A percentile compares a stretch with the other conserved stretches of the same genome.
Conservation (phyloP, 345 rosid genomes). For the Eucalyptus cloeziana region DNA sequence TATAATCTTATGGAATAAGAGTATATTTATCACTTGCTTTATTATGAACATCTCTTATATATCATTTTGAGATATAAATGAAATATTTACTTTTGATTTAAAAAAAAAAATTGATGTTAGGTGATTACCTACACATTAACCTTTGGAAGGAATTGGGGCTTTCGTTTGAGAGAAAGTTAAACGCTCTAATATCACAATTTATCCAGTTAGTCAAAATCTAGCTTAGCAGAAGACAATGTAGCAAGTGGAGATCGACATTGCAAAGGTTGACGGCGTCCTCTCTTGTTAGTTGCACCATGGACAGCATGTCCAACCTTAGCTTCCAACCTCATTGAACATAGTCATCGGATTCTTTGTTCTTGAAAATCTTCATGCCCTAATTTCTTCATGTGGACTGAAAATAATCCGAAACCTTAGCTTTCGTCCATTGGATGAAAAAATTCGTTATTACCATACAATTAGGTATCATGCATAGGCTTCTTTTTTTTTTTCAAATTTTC, state of each 20-base stretch:
- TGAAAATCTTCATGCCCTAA: not conserved
- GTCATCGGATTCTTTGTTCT: not conserved
- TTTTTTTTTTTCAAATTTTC: not conserved
- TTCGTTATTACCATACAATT: not conserved
- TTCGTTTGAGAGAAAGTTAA: not conserved
- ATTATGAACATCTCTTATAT: not conserved
- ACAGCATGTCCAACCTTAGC: not conserved
- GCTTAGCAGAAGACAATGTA: not conserved
- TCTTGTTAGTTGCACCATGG: not conserved
- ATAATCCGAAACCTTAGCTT: not conserved
- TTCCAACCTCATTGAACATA: not conserved
- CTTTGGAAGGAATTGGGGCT: not conserved
- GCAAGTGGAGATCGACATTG: not conserved
- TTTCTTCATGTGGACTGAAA: not conserved
- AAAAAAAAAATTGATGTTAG: not conserved
- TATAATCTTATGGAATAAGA: not conserved
- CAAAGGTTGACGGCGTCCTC: not conserved
- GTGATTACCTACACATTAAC: not conserved
- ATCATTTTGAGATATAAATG: not conserved
- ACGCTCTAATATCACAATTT: not conserved
- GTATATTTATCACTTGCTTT: not conserved
- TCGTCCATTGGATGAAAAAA: not conserved
- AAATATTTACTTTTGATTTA: not conserved
- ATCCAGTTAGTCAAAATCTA: not conserved
- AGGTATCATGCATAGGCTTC: not conserved